Evolutionary conservation across 441 rosid genomes (phyloP).

Genomic region (Oxalis stricta): DNA sequence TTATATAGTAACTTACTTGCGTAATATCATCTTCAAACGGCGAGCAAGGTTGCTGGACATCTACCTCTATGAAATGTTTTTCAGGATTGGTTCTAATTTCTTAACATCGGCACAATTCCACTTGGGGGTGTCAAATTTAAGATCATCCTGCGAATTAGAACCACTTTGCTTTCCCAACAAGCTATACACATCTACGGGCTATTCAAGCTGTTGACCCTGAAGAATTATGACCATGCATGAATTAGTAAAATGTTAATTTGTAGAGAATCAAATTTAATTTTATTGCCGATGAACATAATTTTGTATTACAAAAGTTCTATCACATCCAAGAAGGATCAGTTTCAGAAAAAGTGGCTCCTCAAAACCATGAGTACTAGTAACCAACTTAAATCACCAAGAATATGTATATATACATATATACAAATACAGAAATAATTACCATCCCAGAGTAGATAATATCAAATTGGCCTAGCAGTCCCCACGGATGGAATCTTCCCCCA

Average conservation of each 20-base stretch:
- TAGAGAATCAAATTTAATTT: no score
- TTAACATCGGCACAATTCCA: no score
- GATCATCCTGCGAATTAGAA: conserved; percentile 16
- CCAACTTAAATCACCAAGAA: conserved; percentile 3
- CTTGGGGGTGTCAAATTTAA: conserved; percentile 17
- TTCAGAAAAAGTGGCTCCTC: no score
- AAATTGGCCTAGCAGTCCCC: conserved; percentile 76
- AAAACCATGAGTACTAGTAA: background rate
- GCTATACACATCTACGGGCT: conserved; percentile 44
- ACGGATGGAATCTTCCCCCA: conserved; percentile 77
- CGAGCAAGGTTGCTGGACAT: conserved; percentile 41
- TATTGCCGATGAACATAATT: no score
- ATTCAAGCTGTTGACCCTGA: conserved; percentile 40
- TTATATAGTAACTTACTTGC: conserved; percentile 58
- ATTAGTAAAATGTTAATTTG: background rate
- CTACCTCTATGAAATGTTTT: conserved; percentile 24
- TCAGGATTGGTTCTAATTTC: conserved; percentile 22
- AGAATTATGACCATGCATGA: conserved; percentile 2
- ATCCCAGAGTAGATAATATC: conserved; percentile 53
- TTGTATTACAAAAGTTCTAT: no score
- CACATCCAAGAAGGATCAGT: no score
- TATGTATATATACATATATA: no score
- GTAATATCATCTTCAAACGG: conserved; percentile 34
- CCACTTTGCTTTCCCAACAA: conserved; percentile 28
- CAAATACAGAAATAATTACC: no score